Evolutionary conservation across 257 asterid genomes (phyloP), one percentile per base, ranked within the genome.

Genomic region (Nicotiana knightiana): DNA sequence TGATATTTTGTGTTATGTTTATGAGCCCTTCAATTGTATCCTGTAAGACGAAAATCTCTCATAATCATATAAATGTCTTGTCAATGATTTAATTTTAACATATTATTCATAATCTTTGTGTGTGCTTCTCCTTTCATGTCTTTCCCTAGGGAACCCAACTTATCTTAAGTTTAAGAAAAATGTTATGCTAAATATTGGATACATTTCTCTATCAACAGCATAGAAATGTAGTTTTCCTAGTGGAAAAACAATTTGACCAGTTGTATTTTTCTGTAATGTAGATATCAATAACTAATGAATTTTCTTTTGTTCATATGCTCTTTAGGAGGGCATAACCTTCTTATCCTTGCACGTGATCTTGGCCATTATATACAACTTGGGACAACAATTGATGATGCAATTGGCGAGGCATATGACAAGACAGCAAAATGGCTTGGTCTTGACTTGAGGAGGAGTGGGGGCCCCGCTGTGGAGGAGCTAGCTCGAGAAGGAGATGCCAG

Each of bases 391-490:
- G 99, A 96, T 87, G 99, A 96, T 87, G 99, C 99, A 24, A 91
- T 96, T 80, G 99, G 99, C 26, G 99, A 96, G 91, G 98, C 99
- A 82, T 96, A 96, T 82, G 99, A 96, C 87, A 96, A 96, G 88
- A 93, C 92, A 26, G 98, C 98, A 79, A 94, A 94, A 89, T 96
- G 98, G 99, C 99, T 96, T 83, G 98, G 99, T 85, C 99, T 96
- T 82, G 98, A 96, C 87, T 13, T 96, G 92, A 92, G 98, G 77
- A 96, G 85, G 90, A 96, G 99, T 6, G 99, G 99, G n/a, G 99
- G 99, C 64, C 98, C 99, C 10, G 99, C 98, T 81, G 86, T 96
- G 43, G 99, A 94, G 89, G 97, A 94, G 87, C 91, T 96, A 83
- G 99, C 99, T 88, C 92, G 67, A 67, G 97, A 91, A 87, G 99